phyloP scores from a whole-genome alignment of 2,329 filamentous ascomycete species.

The Cladosporium sp. region DNA sequence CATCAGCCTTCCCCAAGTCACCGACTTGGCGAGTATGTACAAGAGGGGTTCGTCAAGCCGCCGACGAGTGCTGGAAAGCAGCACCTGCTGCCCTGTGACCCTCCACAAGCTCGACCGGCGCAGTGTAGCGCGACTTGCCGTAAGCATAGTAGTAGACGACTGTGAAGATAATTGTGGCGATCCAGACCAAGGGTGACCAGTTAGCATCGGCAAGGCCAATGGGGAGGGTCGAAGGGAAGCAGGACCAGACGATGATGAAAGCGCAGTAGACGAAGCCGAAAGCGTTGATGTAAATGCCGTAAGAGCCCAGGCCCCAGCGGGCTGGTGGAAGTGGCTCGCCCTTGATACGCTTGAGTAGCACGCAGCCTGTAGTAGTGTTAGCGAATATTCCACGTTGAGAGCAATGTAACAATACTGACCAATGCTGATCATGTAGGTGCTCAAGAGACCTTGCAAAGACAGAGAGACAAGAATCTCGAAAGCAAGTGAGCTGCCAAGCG shows the following conservation, averaged over 20 bases:
- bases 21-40: constrained; percentile 1
- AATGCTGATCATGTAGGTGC: constrained; percentile 39
- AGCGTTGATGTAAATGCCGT: constrained; percentile 29
- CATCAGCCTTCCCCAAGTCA: not conserved
- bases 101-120: constrained; percentile 33
- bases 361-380: constrained; percentile 24
- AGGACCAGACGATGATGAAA: constrained; percentile 34
- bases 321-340: constrained; percentile 27
- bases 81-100: constrained; percentile 29
- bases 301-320: constrained; percentile 28
- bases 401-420: constrained; percentile 5
- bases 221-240: constrained; percentile 33
- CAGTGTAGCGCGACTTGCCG: constrained; percentile 32
- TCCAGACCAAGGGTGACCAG: constrained; percentile 35
- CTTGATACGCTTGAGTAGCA: constrained; percentile 25
- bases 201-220: constrained; percentile 30
- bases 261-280: constrained; percentile 30
- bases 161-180: constrained; percentile 29
- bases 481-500: constrained; percentile 37
- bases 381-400: not conserved
- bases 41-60: constrained; percentile 12
- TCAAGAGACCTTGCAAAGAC: constrained; percentile 36
- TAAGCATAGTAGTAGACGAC: constrained; percentile 31
- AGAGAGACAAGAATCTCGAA: constrained; percentile 38
- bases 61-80: constrained; percentile 24